These are phyloP conservation scores for Tilletia indica DNA, from an alignment of 1,284 basidiomycete species.

Conservation along the genomic window DNA sequence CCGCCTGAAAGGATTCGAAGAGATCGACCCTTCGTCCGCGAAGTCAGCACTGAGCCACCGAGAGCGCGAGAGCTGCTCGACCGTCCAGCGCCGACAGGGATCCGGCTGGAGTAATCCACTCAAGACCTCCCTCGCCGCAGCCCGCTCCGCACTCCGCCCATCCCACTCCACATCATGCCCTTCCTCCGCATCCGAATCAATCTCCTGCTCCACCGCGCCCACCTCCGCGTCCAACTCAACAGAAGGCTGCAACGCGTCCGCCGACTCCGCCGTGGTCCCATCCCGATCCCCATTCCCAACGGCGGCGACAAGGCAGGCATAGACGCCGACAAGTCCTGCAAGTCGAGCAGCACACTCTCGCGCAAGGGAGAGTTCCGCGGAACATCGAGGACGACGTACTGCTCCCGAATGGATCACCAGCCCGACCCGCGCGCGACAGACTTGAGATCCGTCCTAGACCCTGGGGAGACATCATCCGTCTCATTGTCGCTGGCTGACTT, in stretches of 20 bases:
- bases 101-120: slow-evolving; percentile 41
- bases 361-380: background rate
- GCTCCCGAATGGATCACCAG: background rate
- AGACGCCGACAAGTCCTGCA: background rate
- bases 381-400: background rate
- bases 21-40: background rate
- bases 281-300: slow-evolving; percentile 21
- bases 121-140: slow-evolving; percentile 37
- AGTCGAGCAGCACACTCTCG: background rate
- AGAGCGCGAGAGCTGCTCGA: slow-evolving; percentile 28
- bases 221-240: slow-evolving; percentile 35
- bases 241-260: slow-evolving; percentile 24
- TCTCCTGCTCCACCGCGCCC: slow-evolving; percentile 29
- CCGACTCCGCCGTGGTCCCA: slow-evolving; percentile 2
- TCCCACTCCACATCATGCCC: slow-evolving; percentile 37
- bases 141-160: slow-evolving; percentile 40
- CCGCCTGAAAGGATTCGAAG: too few relatives aligned
- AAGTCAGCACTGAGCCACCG: slow-evolving; percentile 6
- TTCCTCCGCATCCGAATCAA: slow-evolving; percentile 37
- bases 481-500: background rate
- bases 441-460: background rate
- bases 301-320: slow-evolving; percentile 26
- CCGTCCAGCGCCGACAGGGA: slow-evolving; percentile 44
- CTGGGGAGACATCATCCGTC: too few relatives aligned
- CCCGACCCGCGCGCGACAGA: background rate